phyloP scores from a whole-genome alignment of 371 early-diverging fungal species.

The Batkoa obscura region DNA sequence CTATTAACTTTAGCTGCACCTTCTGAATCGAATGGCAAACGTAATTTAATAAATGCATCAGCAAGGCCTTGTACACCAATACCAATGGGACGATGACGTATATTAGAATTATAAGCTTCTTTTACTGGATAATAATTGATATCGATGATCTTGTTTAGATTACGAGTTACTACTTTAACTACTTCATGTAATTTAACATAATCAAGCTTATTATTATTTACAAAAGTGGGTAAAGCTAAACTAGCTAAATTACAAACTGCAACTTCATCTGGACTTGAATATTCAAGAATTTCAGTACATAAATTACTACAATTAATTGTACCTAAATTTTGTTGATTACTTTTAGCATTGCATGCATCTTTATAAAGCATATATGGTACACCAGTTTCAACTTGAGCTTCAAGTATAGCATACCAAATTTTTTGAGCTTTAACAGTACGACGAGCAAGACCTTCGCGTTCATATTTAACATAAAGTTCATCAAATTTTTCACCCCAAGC shows the following conservation, averaged over 20 bases:
- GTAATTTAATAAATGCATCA: conserved; percentile 91
- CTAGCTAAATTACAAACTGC: conserved; percentile 99
- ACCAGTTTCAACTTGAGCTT: conserved; percentile 98
- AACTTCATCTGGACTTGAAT: conserved; percentile 88
- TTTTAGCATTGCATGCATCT: conserved; percentile 37
- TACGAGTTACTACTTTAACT: conserved; percentile 71
- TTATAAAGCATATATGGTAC: conserved; percentile 99
- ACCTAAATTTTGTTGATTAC: conserved; percentile 93
- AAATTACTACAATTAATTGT: conserved; percentile 79
- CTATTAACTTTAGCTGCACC: conserved; percentile 78
- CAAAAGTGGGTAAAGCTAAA: conserved; percentile 87
- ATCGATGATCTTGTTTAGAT: conserved; percentile 96
- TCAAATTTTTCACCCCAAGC: conserved; percentile 94
- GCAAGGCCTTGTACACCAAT: conserved; percentile 97
- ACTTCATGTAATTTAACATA: conserved; percentile 52
- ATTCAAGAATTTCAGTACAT: conserved; percentile 92
- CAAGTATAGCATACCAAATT: conserved; percentile 96
- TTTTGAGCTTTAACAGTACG: conserved; percentile 89
- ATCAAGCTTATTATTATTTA: conserved; percentile 40
- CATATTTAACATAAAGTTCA: conserved; percentile 70
- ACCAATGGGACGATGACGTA: conserved; percentile 94
- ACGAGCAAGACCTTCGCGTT: conserved; percentile 65
- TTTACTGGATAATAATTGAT: conserved; percentile 91
- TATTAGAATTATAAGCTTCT: conserved; percentile 77
- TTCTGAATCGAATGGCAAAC: conserved; percentile 89